A percentile compares a stretch with the other conserved stretches of the same genome.
Evolutionary conservation across 139 green algal species (phyloP).

Genomic region (Chlamydomonas asymmetrica): DNA sequence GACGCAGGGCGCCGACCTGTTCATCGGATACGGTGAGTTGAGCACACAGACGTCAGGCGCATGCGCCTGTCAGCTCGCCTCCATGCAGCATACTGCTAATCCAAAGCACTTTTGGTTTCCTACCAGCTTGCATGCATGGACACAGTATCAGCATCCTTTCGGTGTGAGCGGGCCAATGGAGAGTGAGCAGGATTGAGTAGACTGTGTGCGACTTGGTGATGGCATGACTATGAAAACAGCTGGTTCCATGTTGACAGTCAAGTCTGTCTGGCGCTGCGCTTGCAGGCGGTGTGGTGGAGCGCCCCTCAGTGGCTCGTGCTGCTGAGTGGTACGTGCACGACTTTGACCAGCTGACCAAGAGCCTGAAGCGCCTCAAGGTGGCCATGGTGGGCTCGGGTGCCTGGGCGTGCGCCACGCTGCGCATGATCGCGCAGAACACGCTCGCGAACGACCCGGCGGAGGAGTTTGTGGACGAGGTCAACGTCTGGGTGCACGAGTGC

Average conservation of each 20-base stretch:
- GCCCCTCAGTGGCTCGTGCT: conserved; percentile 24
- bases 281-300: conserved; percentile 48
- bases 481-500: conserved; percentile 37
- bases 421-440: conserved; percentile 52
- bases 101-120: neutral
- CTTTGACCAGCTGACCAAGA: conserved; percentile 30
- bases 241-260: too few relatives aligned
- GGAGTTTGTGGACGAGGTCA: conserved; percentile 49
- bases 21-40: conserved; percentile 44
- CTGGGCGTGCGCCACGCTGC: conserved; percentile 57
- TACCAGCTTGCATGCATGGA: too few relatives aligned
- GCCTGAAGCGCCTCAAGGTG: conserved; percentile 36
- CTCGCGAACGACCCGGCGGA: conserved; percentile 10
- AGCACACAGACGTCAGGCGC: neutral
- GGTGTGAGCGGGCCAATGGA: too few relatives aligned
- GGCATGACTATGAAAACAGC: too few relatives aligned
- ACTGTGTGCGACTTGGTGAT: too few relatives aligned
- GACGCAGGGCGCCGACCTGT: conserved; percentile 46
- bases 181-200: too few relatives aligned
- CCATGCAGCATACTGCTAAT: neutral
- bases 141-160: too few relatives aligned
- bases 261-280: too few relatives aligned
- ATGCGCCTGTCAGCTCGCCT: neutral
- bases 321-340: conserved; percentile 56
- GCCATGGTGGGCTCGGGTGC: conserved; percentile 60